phyloP scores from a whole-genome alignment of 257 asterid species.

The Oldenlandia corymbosa region DNA sequence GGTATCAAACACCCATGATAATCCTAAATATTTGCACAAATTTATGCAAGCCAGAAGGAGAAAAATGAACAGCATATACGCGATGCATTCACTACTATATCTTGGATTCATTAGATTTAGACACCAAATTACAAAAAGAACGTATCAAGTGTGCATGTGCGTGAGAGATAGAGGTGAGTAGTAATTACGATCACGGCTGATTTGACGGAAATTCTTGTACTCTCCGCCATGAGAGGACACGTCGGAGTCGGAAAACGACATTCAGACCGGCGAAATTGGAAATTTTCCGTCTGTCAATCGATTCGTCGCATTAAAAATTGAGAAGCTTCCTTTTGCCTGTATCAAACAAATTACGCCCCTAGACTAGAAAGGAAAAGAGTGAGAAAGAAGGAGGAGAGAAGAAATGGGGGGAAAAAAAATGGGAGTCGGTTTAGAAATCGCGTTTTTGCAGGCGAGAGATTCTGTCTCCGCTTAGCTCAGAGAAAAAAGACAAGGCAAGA shows the following conservation, averaged over 20 bases:
- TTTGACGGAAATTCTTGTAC: conserved; percentile 79
- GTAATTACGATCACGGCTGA: conserved; percentile 85
- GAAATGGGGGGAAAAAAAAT: conserved; percentile 14
- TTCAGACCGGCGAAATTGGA: conserved; percentile 13
- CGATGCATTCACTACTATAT: background rate
- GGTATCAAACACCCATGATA: no score
- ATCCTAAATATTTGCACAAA: no score
- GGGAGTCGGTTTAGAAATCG: conserved; percentile 9
- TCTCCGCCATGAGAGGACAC: conserved; percentile 68
- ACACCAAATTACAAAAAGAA: background rate
- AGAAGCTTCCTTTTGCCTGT: background rate
- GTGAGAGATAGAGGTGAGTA: background rate
- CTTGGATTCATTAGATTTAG: background rate
- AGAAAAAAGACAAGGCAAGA: background rate
- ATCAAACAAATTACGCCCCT: background rate
- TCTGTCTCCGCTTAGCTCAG: background rate
- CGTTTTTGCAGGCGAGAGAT: conserved; percentile 47
- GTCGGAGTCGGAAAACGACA: conserved; percentile 93
- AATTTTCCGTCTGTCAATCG: background rate
- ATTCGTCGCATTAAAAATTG: background rate
- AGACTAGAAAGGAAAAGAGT: conserved; percentile 1
- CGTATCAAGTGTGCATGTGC: background rate
- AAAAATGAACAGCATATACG: no score
- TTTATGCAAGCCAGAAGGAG: no score
- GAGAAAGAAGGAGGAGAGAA: conserved; percentile 12